Evolutionary conservation across 139 green algal species (phyloP).

Genomic region (Cymbomonas tetramitiformis): DNA sequence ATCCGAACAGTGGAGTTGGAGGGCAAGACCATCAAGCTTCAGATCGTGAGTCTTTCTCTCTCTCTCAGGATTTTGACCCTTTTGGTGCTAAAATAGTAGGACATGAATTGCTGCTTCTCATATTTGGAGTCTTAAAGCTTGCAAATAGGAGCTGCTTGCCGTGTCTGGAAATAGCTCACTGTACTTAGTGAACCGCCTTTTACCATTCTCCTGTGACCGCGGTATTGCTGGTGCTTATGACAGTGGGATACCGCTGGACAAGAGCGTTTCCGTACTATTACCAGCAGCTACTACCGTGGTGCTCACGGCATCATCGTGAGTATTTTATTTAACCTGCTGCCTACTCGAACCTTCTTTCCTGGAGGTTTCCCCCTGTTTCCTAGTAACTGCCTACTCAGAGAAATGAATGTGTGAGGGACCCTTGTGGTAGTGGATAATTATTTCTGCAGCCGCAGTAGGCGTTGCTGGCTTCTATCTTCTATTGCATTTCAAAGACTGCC

Average conservation of each 20-base stretch:
- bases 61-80: no score
- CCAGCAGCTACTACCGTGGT: conserved; percentile 90
- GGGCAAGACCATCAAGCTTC: conserved; percentile 98
- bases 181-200: not conserved
- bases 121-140: no score
- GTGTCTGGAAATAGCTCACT: conserved; percentile 4
- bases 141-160: no score
- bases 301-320: conserved; percentile 95
- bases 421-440: not conserved
- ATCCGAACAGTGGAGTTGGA: conserved; percentile 97
- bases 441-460: not conserved
- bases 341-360: not conserved
- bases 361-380: not conserved
- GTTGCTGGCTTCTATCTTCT: not conserved
- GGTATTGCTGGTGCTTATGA: conserved; percentile 4
- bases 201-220: not conserved
- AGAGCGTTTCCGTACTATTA: conserved; percentile 97
- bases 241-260: conserved; percentile 98
- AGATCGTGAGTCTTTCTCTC: no score
- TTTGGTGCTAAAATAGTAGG: no score
- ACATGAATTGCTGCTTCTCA: no score
- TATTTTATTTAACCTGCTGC: conserved; percentile 9
- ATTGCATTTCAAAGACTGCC: not conserved
- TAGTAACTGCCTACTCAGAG: not conserved
- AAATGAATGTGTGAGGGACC: not conserved